phyloP scores from a whole-genome alignment of 441 rosid species.

The Erysimum pusillum region DNA sequence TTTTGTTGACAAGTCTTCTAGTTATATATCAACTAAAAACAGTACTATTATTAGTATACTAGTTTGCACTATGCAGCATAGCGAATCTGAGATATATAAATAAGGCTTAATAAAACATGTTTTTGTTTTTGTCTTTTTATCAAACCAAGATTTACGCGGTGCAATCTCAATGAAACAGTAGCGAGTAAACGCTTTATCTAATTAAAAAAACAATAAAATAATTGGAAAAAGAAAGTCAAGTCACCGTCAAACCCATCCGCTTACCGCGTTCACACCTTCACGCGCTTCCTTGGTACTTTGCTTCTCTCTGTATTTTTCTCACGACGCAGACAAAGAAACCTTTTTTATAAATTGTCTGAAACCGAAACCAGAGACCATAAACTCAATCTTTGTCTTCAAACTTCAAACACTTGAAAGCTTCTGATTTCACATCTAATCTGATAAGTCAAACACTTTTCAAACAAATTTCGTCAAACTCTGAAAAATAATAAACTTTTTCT shows the following conservation, averaged over 20 bases:
- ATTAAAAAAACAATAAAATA: constrained; percentile 32
- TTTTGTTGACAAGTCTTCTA: not conserved
- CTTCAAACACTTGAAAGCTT: constrained; percentile 37
- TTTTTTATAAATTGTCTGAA: constrained; percentile 43
- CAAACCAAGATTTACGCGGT: constrained; percentile 50
- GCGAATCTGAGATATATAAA: constrained; percentile 9
- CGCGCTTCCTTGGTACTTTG: constrained; percentile 57
- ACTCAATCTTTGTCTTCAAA: constrained; percentile 40
- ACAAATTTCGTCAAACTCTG: constrained; percentile 38
- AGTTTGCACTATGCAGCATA: not conserved
- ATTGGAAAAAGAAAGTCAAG: constrained; percentile 48
- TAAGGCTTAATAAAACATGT: constrained; percentile 33
- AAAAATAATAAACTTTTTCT: not conserved
- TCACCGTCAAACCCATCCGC: constrained; percentile 57
- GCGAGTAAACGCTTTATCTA: constrained; percentile 40
- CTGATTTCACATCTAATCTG: constrained; percentile 49
- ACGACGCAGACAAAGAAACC: constrained; percentile 15
- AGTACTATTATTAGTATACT: not conserved
- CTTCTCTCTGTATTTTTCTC: constrained; percentile 7
- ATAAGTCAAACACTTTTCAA: constrained; percentile 49
- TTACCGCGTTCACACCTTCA: constrained; percentile 63
- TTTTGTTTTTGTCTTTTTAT: constrained; percentile 28
- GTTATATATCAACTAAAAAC: not conserved
- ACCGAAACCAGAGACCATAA: constrained; percentile 26
- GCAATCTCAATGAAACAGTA: constrained; percentile 46